phyloP scores from a whole-genome alignment of 2,329 filamentous ascomycete species.

The Calonectria pseudoreteaudii region DNA sequence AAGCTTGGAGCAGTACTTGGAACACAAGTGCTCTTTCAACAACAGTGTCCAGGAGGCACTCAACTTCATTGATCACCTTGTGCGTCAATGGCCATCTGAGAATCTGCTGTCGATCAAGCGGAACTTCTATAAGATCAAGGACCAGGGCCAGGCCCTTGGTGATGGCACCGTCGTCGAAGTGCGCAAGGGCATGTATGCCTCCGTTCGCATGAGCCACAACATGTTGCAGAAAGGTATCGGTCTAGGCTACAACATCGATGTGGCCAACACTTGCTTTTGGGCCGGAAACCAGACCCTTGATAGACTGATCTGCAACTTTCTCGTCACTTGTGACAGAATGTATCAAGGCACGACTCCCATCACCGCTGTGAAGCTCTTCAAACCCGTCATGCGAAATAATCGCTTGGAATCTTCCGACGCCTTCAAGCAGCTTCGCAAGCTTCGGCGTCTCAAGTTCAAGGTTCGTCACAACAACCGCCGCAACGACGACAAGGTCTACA shows the following conservation, averaged over 20 bases:
- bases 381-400: constrained; percentile 48
- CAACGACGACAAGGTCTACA: constrained; percentile 61
- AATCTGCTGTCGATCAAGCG: constrained; percentile 80
- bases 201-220: constrained; percentile 78
- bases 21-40: constrained; percentile 69
- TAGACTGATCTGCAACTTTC: constrained; percentile 50
- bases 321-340: constrained; percentile 45
- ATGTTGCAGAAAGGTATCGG: constrained; percentile 63
- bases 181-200: constrained; percentile 90
- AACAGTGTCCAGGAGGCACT: constrained; percentile 80
- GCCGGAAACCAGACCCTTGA: constrained; percentile 54
- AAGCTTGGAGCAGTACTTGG: constrained; percentile 74
- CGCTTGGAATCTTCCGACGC: constrained; percentile 57
- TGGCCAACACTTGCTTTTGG: constrained; percentile 94
- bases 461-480: constrained; percentile 63
- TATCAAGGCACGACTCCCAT: constrained; percentile 42
- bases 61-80: constrained; percentile 90
- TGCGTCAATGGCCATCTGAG: constrained; percentile 82
- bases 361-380: constrained; percentile 46
- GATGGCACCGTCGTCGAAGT: constrained; percentile 73
- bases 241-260: constrained; percentile 88
- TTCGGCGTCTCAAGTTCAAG: constrained; percentile 67
- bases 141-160: constrained; percentile 66
- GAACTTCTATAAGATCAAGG: constrained; percentile 77
- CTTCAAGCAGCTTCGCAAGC: constrained; percentile 66